Base-by-base conservation (phyloP, 169 alveolate genomes). In the Eimeria necatrix region DNA sequence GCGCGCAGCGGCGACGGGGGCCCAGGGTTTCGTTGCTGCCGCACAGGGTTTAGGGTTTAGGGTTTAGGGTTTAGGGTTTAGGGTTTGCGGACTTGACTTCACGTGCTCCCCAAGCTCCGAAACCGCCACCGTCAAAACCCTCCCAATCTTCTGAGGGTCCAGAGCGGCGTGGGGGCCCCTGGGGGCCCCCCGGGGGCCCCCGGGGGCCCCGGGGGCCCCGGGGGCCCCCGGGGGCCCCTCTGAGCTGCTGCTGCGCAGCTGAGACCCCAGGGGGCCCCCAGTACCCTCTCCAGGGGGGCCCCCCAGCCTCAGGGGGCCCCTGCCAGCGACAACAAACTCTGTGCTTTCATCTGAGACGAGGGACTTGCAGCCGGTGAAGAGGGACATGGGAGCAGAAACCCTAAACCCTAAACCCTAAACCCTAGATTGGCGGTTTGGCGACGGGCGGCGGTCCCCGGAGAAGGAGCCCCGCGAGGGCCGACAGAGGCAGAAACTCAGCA, bases 51-150 rank as follows among this genome's bases (percentile, higher is more conserved):
- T 53, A 53, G 61, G 61, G 61, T 53, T 53, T 70, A 70, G 81
- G 81, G 81, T 70, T 70, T 70, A 70, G 81, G 81, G 81, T 70
- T 70, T 70, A 70, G 78, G 78, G 78, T 70, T 60, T 60, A 64
- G 26, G 76, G 51, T 70, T 4, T 76, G 32, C 91, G 52, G 14
- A 89, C 94, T 80, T 0, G 80, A 81, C 32, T 89, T 89, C 18
- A 89, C 94, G 4, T 89, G 94, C 64, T 89, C 94, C 22, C 88
- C 88, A 46, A 89, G 52, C 24, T 81, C 94, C 9, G 94, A 68
- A 3, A 89, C 94, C 41, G 94, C 94, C 41, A 89, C 94, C 46
- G 80, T 73, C 41, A 89, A 32, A 1, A 81, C 94, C 22, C 94
- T 41, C 20, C 88, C 89, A n/a, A 89, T 32, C 64, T 89, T 70